These are phyloP conservation scores for Tephrocybe rancida DNA, from an alignment of 768 basidiomycete species.

Conservation along the genomic window DNA sequence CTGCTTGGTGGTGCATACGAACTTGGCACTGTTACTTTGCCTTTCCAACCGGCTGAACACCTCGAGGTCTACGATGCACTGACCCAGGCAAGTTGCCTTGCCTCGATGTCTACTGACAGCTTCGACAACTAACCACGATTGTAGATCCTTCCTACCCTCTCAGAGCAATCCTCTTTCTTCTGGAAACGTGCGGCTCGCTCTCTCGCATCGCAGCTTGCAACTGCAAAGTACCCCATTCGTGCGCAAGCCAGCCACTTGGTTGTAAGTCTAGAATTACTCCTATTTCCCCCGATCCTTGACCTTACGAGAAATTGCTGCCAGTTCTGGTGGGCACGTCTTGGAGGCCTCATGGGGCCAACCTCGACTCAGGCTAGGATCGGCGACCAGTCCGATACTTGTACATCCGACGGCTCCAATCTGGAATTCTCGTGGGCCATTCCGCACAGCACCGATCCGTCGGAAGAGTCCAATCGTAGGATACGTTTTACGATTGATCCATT, in stretches of 20 bases:
- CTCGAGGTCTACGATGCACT: constrained; percentile 13
- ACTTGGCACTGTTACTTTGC: constrained; percentile 6
- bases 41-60: constrained; percentile 1
- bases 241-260: constrained; percentile 17
- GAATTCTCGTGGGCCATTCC: constrained; percentile 21
- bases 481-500: constrained; percentile 18
- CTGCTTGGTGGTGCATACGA: too few relatives aligned
- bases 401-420: constrained; percentile 17
- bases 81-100: too few relatives aligned
- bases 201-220: too few relatives aligned
- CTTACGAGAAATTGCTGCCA: neutral
- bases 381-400: constrained; percentile 12
- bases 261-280: neutral
- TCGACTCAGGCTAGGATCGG: constrained; percentile 9
- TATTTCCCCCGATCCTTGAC: neutral
- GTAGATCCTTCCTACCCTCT: constrained; percentile 13
- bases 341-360: constrained; percentile 14
- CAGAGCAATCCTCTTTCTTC: constrained; percentile 17
- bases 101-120: neutral
- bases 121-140: too few relatives aligned
- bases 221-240: constrained; percentile 18
- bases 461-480: constrained; percentile 11
- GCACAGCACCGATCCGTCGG: constrained; percentile 13
- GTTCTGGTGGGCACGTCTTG: constrained; percentile 23
- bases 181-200: constrained; percentile 12